phyloP scores from a whole-genome alignment of 1,139 yeast genomes.

The Protomyces inouyei region DNA sequence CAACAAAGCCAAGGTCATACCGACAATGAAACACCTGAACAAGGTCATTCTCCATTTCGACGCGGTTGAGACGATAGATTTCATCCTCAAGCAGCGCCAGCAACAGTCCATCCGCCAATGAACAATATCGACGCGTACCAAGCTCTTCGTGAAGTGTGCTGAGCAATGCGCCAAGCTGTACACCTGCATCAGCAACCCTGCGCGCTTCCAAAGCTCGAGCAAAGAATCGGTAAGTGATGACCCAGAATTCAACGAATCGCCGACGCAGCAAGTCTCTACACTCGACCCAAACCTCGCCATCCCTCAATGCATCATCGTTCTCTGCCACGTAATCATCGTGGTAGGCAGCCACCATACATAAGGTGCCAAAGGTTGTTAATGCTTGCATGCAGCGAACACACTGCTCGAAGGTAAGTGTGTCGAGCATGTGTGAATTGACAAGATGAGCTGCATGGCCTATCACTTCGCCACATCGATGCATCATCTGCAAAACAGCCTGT shows the following conservation, averaged over 20 bases:
- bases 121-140: slow-evolving; percentile 68
- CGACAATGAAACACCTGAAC: slow-evolving; percentile 74
- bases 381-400: not conserved
- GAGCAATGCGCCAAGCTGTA: slow-evolving; percentile 34
- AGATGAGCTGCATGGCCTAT: not conserved
- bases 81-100: slow-evolving; percentile 56
- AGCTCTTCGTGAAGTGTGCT: slow-evolving; percentile 65
- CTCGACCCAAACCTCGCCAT: slow-evolving; percentile 39
- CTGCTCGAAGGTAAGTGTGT: not conserved
- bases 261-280: slow-evolving; percentile 50
- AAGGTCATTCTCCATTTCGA: slow-evolving; percentile 53
- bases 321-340: slow-evolving; percentile 43
- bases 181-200: slow-evolving; percentile 34
- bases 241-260: slow-evolving; percentile 47
- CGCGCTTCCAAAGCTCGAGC: slow-evolving; percentile 29
- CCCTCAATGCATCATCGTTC: slow-evolving; percentile 38
- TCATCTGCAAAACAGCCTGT: not conserved
- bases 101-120: slow-evolving; percentile 57
- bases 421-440: not conserved
- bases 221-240: slow-evolving; percentile 39
- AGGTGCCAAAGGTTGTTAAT: not conserved
- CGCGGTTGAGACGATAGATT: slow-evolving; percentile 47
- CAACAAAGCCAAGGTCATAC: slow-evolving; percentile 60
- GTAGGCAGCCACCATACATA: slow-evolving; percentile 33
- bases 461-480: not conserved